phyloP scores from a whole-genome alignment of 352 stramenopile genomes.

The Phytophthora fragariae region DNA sequence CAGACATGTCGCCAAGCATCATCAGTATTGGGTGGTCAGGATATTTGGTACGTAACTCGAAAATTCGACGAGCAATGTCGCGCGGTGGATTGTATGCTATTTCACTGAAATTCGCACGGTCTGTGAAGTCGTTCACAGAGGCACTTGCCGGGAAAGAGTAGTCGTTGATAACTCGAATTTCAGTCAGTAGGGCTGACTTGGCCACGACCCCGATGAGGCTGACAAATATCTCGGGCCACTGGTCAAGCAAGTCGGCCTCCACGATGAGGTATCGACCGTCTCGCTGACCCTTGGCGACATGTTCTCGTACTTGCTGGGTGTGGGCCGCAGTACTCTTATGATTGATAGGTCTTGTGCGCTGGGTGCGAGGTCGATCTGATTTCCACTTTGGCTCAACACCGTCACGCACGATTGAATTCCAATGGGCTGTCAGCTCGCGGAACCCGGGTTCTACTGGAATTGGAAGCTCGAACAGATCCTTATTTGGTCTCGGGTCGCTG shows the following conservation, averaged over 20 bases:
- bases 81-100: too few species aligned
- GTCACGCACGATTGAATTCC: not conserved
- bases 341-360: not conserved
- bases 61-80: too few species aligned
- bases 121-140: too few species aligned
- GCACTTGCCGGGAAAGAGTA: too few species aligned
- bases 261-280: constrained; percentile 14
- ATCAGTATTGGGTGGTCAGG: too few species aligned
- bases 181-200: not conserved
- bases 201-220: constrained; percentile 1
- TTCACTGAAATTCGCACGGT: too few species aligned
- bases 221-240: constrained; percentile 3
- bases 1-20: too few species aligned
- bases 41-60: too few species aligned
- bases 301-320: not conserved
- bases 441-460: too few species aligned
- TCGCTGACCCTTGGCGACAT: constrained; percentile 4
- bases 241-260: not conserved
- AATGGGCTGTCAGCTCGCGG: not conserved
- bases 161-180: not conserved
- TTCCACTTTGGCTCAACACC: not conserved
- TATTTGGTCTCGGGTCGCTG: too few species aligned
- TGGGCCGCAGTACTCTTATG: not conserved
- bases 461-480: too few species aligned
- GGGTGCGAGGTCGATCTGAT: not conserved